A percentile compares a stretch with the other conserved stretches of the same genome.
These are phyloP conservation scores for Schoenoplectus tabernaemontani DNA, from an alignment of 202 grass and related monocot genomes.

Conservation along the genomic window DNA sequence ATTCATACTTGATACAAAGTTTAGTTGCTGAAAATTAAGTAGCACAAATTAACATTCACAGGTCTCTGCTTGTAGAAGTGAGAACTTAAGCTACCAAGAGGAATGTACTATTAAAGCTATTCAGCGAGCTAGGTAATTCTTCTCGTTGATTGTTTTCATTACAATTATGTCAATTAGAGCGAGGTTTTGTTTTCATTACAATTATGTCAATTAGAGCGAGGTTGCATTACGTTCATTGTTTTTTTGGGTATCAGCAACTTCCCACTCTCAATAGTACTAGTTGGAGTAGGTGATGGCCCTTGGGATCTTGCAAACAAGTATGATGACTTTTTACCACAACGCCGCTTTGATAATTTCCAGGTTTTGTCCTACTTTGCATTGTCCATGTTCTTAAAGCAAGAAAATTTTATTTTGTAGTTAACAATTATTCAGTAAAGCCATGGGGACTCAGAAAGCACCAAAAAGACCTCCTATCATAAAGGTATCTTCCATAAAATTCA, in stretches of 20 bases:
- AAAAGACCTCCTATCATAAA: not conserved
- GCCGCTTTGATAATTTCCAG: conserved; percentile 58
- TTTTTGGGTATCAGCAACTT: conserved; percentile 28
- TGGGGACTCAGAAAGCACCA: not conserved
- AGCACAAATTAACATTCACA: not conserved
- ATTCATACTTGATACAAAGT: not conserved
- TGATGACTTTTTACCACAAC: not conserved
- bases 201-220: not conserved
- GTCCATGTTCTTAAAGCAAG: not conserved
- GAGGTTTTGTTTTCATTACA: too few species aligned
- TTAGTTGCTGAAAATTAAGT: not conserved
- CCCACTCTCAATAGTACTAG: conserved; percentile 49
- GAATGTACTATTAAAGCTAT: conserved; percentile 15
- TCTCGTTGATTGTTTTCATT: not conserved
- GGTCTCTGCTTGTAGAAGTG: not conserved
- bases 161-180: not conserved
- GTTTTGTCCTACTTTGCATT: conserved; percentile 10
- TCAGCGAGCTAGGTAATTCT: conserved; percentile 22
- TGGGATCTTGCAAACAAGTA: conserved; percentile 37
- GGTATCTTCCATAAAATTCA: not conserved
- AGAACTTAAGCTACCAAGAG: conserved; percentile 27
- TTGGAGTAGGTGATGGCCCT: conserved; percentile 53
- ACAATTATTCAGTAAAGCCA: not conserved
- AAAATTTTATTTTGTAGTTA: not conserved
- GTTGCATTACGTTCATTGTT: not conserved